Evolutionary conservation across 2,329 filamentous ascomycete species (phyloP).

Genomic region (Neocatenulostroma microsporum): DNA sequence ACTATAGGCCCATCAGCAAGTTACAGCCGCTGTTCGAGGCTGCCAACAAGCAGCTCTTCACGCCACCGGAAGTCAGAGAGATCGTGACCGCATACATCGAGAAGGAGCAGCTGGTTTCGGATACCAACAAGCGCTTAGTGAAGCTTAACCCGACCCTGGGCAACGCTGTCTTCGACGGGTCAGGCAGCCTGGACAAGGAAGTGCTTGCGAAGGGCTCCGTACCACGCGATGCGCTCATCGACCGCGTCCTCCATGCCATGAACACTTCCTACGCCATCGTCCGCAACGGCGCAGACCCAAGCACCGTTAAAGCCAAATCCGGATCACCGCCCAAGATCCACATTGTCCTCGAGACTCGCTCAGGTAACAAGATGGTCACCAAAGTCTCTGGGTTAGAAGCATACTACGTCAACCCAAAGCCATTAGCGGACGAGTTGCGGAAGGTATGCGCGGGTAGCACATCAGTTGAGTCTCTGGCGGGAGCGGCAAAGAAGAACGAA

Average conservation of each 20-base stretch:
- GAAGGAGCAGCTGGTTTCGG: conserved; percentile 48
- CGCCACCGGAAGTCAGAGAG: conserved; percentile 51
- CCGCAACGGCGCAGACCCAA: conserved; percentile 36
- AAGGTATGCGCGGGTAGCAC: conserved; percentile 62
- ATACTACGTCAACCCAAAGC: conserved; percentile 53
- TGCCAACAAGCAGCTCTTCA: conserved; percentile 44
- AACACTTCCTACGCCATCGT: conserved; percentile 52
- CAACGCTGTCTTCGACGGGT: conserved; percentile 52
- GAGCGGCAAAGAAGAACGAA: conserved; percentile 52
- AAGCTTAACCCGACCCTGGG: conserved; percentile 56
- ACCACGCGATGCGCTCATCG: conserved; percentile 53
- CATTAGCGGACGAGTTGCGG: conserved; percentile 57
- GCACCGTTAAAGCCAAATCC: conserved; percentile 51
- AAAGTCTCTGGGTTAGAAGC: conserved; percentile 54
- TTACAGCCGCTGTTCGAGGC: conserved; percentile 49
- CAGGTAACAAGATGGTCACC: conserved; percentile 58
- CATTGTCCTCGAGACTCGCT: conserved; percentile 56
- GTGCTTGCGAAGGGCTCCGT: conserved; percentile 51
- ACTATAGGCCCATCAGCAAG: conserved; percentile 52
- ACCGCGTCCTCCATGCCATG: conserved; percentile 50
- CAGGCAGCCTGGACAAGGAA: conserved; percentile 47
- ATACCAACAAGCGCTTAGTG: conserved; percentile 54
- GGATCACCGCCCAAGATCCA: conserved; percentile 54
- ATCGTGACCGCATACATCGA: conserved; percentile 53
- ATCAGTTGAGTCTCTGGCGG: conserved; percentile 54